Base-by-base conservation (phyloP, 108 stramenopile genomes). In the Cylindrotheca fusiformis region DNA sequence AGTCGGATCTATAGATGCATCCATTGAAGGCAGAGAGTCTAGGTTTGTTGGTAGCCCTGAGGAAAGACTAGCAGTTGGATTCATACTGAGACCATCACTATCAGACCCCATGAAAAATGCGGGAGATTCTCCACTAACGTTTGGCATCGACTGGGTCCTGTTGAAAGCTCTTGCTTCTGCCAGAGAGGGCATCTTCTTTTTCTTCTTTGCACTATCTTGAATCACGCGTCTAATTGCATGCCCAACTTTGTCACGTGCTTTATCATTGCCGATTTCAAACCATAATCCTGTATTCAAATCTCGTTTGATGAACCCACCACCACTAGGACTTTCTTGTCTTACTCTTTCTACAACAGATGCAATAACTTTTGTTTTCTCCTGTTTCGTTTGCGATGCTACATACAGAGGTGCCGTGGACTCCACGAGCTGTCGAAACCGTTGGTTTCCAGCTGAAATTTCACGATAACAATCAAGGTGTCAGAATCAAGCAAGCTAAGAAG, bases 221-320 rank as follows among this genome's bases (percentile, higher is more conserved):
- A 68, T 47, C 18, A 29, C 59, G 4, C 67, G 25, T 25, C 67
- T 62, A 19, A 68, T 68, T 12, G 67, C 67, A 52, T 68, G 67
- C 0, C 67, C 67, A 49, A 68, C 67, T 25, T 68, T 68, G 32
- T 68, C 67, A n/a, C 67, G 57, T 55, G 67, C 67, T 59, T 54
- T 68, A 32, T 68, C 58, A 23, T 76, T 69, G 4, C 75, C 75
- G 2, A 76, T 64, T 66, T 76, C 75, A 50, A 53, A 70, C 69
- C 64, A 68, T n/a, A 68, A 26, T 3, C 75, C 69, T 2, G 63
- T 60, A 14, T 53, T 31, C 2, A 25, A 27, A 47, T 71, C 69
- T 48, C 57, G 54, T 45, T 71, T 76, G 57, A 76, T 49, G 32
- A 76, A 76, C 10, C 75, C 64, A 23, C 74, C 74, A 3, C 65